phyloP scores from a whole-genome alignment of 2,329 filamentous ascomycete genomes.

The Didymella pinodella region DNA sequence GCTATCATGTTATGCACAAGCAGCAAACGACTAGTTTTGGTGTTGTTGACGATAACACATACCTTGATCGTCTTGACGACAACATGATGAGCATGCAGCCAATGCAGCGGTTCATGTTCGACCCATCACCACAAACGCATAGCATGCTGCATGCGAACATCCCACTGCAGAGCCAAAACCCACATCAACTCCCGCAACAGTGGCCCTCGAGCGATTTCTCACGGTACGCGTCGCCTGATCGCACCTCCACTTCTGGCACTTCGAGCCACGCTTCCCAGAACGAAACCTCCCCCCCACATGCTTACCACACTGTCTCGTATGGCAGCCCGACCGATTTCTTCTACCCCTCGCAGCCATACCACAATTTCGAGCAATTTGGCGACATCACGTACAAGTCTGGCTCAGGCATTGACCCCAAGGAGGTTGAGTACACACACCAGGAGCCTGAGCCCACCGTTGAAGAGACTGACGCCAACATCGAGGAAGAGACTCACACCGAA shows the following conservation, averaged over 20 bases:
- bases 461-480: constrained; percentile 36
- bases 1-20: constrained; percentile 16
- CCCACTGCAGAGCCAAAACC: constrained; percentile 27
- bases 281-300: constrained; percentile 40
- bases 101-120: constrained; percentile 49
- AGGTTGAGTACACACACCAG: constrained; percentile 45
- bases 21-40: constrained; percentile 22
- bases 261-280: constrained; percentile 45
- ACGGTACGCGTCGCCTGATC: constrained; percentile 47
- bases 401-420: constrained; percentile 38
- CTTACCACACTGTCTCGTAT: constrained; percentile 28
- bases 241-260: constrained; percentile 41
- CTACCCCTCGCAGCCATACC: constrained; percentile 31
- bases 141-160: constrained; percentile 43
- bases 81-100: constrained; percentile 36
- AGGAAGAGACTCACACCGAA: constrained; percentile 29
- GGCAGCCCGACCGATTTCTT: constrained; percentile 31
- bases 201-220: constrained; percentile 34
- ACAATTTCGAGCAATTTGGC: constrained; percentile 26
- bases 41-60: constrained; percentile 29
- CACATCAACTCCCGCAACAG: constrained; percentile 29
- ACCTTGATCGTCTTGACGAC: constrained; percentile 29
- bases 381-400: constrained; percentile 25
- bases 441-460: constrained; percentile 36
- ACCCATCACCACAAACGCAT: constrained; percentile 36